Conservation (phyloP, 805 yeast genomes). For the Cyberlindnera mrakii region DNA sequence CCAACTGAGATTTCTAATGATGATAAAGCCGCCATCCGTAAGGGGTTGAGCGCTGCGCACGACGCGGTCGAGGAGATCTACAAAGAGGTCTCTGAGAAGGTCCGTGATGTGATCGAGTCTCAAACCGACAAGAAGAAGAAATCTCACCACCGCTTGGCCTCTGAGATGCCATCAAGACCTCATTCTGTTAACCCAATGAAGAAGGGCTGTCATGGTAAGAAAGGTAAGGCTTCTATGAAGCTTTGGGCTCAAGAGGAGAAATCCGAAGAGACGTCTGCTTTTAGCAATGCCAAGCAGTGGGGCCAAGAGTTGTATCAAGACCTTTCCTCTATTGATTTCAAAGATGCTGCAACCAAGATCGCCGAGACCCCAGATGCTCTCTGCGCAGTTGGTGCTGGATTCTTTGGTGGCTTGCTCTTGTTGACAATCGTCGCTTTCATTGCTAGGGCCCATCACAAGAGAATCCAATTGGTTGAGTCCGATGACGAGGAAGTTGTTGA, state of each 20-base stretch:
- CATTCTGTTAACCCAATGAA: neutral
- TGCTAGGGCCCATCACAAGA: conserved; percentile 1
- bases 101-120: conserved; percentile 5
- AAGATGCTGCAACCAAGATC: conserved; percentile 9
- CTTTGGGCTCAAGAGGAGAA: neutral
- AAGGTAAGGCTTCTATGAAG: neutral
- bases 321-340: conserved; percentile 10
- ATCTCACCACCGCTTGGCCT: neutral
- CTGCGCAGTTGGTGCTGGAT: conserved; percentile 7
- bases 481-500: neutral
- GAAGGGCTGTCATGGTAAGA: neutral
- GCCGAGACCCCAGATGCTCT: conserved; percentile 6
- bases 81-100: conserved; percentile 3
- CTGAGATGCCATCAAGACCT: neutral
- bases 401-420: conserved; percentile 5
- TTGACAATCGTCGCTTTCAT: conserved; percentile 3
- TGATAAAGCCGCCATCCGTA: too few relatives aligned
- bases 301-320: conserved; percentile 10
- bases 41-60: neutral
- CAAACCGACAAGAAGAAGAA: neutral
- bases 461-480: conserved; percentile 3
- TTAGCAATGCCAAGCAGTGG: conserved; percentile 5
- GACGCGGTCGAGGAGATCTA: conserved; percentile 4
- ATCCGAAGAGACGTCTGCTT: neutral
- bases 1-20: neutral